Percentiles rank a stretch among this genome's conserved stretches.
Conservation (phyloP, 2,329 filamentous ascomycete species). For the Penicillium vulpinum region DNA sequence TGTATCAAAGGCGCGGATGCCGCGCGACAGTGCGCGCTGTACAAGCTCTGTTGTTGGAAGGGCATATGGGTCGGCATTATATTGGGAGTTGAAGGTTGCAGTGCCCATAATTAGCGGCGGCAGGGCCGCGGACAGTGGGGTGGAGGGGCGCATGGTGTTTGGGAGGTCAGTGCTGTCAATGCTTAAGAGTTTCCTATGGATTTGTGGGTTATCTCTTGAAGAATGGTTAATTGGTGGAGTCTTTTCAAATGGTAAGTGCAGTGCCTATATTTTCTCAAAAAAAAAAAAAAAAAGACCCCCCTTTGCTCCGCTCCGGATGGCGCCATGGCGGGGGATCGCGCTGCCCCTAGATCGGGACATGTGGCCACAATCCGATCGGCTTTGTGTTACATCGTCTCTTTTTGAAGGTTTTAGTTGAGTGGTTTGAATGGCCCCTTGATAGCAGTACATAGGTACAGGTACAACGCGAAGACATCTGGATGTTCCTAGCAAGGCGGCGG, state of each 20-base stretch:
- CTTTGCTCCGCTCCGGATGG: slow-evolving; percentile 24
- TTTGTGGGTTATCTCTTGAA: background rate
- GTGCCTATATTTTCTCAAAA: background rate
- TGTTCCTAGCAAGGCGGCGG: slow-evolving; percentile 12
- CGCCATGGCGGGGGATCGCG: slow-evolving; percentile 25
- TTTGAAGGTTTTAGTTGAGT: background rate
- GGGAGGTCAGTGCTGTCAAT: background rate
- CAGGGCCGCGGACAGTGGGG: slow-evolving; percentile 43
- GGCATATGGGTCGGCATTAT: slow-evolving; percentile 52
- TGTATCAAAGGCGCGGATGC: slow-evolving; percentile 55
- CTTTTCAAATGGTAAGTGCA: background rate
- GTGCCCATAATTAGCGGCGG: slow-evolving; percentile 52
- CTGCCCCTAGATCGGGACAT: slow-evolving; percentile 1
- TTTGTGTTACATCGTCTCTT: background rate
- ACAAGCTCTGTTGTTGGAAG: slow-evolving; percentile 51
- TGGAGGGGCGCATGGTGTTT: slow-evolving; percentile 30
- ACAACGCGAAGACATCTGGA: background rate
- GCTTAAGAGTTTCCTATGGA: background rate
- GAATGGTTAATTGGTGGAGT: background rate
- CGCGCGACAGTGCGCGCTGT: slow-evolving; percentile 48
- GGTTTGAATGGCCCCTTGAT: background rate
- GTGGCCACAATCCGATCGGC: background rate
- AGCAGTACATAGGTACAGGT: background rate
- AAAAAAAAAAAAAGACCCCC: slow-evolving; percentile 9
- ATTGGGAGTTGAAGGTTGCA: slow-evolving; percentile 52